Percentiles rank a stretch among this genome's conserved stretches.
Conservation (phyloP, 2,329 filamentous ascomycete genomes). For the Curvularia lunata region DNA sequence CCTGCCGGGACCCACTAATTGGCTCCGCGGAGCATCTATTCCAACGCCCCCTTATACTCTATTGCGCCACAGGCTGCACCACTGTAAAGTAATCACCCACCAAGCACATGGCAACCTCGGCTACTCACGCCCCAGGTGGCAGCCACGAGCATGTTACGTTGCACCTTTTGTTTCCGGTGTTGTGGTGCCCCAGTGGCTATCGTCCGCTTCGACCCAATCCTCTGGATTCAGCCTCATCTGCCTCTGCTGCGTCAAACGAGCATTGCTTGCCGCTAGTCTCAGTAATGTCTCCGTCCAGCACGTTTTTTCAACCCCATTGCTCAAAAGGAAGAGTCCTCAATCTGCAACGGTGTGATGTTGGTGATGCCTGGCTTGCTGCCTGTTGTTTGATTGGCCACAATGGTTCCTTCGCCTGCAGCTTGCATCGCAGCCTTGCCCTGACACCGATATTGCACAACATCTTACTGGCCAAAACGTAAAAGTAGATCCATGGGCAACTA, state of each 20-base stretch:
- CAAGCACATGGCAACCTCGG: slow-evolving; percentile 1
- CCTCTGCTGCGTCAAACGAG: slow-evolving; percentile 1
- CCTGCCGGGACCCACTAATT: slow-evolving; percentile 3
- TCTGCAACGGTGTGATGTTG: slow-evolving; percentile 5
- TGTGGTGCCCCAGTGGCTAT: slow-evolving; percentile 9
- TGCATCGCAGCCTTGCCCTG: background rate
- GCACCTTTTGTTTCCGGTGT: slow-evolving; percentile 2
- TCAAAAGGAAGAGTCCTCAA: background rate
- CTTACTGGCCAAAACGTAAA: background rate
- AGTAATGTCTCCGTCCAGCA: background rate
- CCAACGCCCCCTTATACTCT: background rate
- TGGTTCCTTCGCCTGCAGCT: slow-evolving; percentile 1
- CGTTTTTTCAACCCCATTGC: background rate
- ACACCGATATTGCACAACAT: background rate
- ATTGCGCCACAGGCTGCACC: slow-evolving; percentile 13
- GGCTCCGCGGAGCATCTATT: background rate
- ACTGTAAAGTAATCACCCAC: background rate
- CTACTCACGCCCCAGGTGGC: slow-evolving; percentile 1
- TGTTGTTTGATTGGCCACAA: slow-evolving; percentile 1
- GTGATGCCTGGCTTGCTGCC: background rate
- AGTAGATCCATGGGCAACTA: background rate
- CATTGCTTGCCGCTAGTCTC: background rate
- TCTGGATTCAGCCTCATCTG: slow-evolving; percentile 8
- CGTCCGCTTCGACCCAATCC: slow-evolving; percentile 1
- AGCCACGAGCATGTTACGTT: background rate